phyloP scores from a whole-genome alignment of 495 filamentous ascomycete genomes.

The Trichoderma orchidacearum region DNA sequence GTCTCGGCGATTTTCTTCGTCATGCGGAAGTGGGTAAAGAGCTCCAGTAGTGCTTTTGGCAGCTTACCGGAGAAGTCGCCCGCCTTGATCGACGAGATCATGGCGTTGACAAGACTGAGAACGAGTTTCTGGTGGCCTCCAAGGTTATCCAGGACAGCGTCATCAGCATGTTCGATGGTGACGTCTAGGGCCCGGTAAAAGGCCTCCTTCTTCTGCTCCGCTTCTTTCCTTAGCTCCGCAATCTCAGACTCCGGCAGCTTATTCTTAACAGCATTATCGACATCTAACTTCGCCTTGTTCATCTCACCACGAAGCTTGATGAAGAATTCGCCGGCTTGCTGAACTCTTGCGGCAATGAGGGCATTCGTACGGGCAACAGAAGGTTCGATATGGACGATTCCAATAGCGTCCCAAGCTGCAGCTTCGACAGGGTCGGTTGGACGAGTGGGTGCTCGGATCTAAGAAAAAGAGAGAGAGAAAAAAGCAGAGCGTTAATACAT shows the following conservation, averaged over 20 bases:
- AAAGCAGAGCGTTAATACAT: background rate
- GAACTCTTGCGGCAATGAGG: constrained; percentile 10
- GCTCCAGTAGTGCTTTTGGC: constrained; percentile 47
- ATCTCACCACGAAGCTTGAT: constrained; percentile 11
- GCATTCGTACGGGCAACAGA: constrained; percentile 7
- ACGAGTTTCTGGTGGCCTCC: constrained; percentile 24
- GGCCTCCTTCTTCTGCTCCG: constrained; percentile 42
- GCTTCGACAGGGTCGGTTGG: constrained; percentile 8
- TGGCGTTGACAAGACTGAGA: constrained; percentile 43
- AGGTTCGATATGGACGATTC: constrained; percentile 13
- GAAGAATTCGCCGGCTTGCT: constrained; percentile 14
- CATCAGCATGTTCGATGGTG: constrained; percentile 47
- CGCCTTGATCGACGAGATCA: constrained; percentile 52
- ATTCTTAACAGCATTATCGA: constrained; percentile 5
- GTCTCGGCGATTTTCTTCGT: constrained; percentile 47
- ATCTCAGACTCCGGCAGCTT: constrained; percentile 1
- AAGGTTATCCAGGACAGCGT: constrained; percentile 46
- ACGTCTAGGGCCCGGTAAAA: constrained; percentile 46
- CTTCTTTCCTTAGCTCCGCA: constrained; percentile 12
- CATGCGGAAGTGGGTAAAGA: constrained; percentile 40
- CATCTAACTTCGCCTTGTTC: constrained; percentile 10
- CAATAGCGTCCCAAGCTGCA: constrained; percentile 15
- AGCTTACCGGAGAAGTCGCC: constrained; percentile 52
- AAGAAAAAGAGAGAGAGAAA: background rate
- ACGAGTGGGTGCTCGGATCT: constrained; percentile 2